Conservation (phyloP, 176 grass and related monocot genomes). For the Triticum urartu region DNA sequence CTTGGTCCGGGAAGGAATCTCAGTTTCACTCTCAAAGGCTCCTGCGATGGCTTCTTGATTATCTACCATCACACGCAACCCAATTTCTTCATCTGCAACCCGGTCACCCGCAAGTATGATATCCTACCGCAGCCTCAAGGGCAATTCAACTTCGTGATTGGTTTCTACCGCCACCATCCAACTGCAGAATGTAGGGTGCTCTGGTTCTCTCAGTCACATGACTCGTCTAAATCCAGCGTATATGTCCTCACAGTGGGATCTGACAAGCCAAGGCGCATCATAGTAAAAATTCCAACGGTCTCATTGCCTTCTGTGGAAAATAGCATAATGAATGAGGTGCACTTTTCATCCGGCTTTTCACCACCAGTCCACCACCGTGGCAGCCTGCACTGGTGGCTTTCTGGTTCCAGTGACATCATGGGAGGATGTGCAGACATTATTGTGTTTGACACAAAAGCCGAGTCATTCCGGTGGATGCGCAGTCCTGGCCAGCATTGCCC, state of each 20-base stretch:
- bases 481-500: not conserved
- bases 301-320: not conserved
- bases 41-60: no score
- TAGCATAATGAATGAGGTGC: no score
- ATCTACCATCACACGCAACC: no score
- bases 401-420: not conserved
- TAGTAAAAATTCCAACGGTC: not conserved
- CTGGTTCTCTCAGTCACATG: not conserved
- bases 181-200: no score
- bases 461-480: not conserved
- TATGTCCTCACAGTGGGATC: not conserved
- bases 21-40: no score
- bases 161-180: slow-evolving; percentile 3
- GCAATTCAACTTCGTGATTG: no score
- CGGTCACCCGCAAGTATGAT: no score
- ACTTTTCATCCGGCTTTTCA: no score
- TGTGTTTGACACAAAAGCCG: not conserved
- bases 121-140: no score
- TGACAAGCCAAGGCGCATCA: not conserved
- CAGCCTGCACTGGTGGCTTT: not conserved
- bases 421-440: not conserved
- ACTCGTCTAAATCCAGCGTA: not conserved
- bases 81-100: no score
- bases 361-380: not conserved
- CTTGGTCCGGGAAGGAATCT: not conserved